These are phyloP conservation scores for Solanum habrochaites DNA, from an alignment of 257 asterid genomes.

Conservation along the genomic window DNA sequence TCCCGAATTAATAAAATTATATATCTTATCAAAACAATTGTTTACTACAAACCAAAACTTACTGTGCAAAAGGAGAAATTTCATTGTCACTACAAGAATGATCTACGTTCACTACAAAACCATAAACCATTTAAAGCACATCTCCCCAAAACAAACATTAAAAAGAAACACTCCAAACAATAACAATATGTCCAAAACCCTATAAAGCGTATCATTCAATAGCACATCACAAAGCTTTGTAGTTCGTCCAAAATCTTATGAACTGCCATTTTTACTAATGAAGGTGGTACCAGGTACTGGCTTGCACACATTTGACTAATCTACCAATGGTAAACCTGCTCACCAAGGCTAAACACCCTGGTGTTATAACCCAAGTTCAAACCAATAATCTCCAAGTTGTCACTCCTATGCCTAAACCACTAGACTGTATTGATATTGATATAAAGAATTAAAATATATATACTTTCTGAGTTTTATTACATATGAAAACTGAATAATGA, in stretches of 20 bases:
- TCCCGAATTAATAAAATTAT: not conserved
- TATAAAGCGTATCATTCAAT: not conserved
- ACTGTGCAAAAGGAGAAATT: conserved; percentile 58
- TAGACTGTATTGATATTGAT: not conserved
- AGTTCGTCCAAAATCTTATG: not conserved
- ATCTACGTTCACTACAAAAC: not conserved
- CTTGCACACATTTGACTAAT: not conserved
- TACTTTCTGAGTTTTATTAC: not conserved
- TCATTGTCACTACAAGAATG: not conserved
- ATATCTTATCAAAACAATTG: not conserved
- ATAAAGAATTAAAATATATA: not conserved
- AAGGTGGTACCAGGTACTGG: not conserved
- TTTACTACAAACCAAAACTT: not conserved
- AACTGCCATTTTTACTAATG: not conserved
- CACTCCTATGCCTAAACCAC: not conserved
- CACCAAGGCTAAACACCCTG: not conserved
- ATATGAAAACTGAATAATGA: not conserved
- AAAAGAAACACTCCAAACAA: not conserved
- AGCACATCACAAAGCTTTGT: not conserved
- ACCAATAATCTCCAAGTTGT: not conserved
- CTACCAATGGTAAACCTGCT: not conserved
- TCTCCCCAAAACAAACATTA: not conserved
- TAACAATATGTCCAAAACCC: not conserved
- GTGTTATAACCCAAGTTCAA: not conserved
- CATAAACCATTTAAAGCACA: not conserved